These are phyloP conservation scores for Climacium dendroides DNA, from an alignment of 225 moss, liverwort and hornwort species.

Conservation along the genomic window DNA sequence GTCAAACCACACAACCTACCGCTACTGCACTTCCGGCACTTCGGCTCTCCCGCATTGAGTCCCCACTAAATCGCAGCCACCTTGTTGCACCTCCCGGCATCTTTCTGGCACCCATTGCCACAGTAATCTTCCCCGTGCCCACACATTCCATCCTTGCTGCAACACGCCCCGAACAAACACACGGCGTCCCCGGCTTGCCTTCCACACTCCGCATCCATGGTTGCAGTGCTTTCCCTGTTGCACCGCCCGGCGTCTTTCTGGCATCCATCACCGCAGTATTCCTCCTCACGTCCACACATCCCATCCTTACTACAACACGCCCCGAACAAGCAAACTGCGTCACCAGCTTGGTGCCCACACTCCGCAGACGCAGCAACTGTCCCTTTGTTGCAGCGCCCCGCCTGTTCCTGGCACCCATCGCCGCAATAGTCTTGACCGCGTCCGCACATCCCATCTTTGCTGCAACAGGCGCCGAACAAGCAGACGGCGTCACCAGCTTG, in stretches of 20 bases:
- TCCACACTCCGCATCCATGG: not conserved
- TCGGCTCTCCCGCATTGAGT: not conserved
- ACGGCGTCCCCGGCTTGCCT: not conserved
- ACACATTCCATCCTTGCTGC: not conserved
- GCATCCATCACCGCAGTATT: not conserved
- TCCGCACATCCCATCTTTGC: not conserved
- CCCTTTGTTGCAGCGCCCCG: not conserved
- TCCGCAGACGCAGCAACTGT: not conserved
- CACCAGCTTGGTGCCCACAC: not conserved
- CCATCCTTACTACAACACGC: not conserved
- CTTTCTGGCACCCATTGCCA: not conserved
- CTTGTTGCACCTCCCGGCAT: not conserved
- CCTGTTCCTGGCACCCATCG: not conserved
- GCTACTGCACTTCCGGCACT: not conserved
- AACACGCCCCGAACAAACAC: not conserved
- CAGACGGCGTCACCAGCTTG: not conserved
- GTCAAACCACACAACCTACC: not conserved
- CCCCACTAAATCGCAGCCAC: not conserved
- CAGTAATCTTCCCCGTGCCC: not conserved
- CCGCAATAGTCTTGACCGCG: not conserved
- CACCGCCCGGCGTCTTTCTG: not conserved
- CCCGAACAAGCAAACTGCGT: not conserved
- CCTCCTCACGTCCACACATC: not conserved
- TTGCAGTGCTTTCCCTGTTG: not conserved
- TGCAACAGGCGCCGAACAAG: not conserved